phyloP scores from a whole-genome alignment of 2,329 filamentous ascomycete genomes.

The Trichoderma afroharzianum region DNA sequence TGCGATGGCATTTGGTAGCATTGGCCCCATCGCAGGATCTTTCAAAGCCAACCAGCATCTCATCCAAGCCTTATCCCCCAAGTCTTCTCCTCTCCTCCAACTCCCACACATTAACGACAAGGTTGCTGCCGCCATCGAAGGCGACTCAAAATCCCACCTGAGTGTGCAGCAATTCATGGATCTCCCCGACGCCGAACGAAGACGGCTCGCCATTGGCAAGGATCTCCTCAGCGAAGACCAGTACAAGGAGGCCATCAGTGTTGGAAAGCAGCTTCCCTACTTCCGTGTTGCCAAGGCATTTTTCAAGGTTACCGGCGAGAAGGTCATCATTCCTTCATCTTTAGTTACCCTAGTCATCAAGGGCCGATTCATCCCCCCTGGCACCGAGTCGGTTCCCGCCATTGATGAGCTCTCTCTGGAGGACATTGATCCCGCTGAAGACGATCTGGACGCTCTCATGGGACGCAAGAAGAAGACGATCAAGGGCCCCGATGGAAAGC shows the following conservation, averaged over 20 bases:
- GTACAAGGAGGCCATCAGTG: slow-evolving; percentile 69
- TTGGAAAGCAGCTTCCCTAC: slow-evolving; percentile 80
- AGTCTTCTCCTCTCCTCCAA: slow-evolving; percentile 83
- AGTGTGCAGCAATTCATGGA: slow-evolving; percentile 87
- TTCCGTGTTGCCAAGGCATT: slow-evolving; percentile 87
- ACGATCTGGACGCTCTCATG: slow-evolving; percentile 80
- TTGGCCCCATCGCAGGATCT: slow-evolving; percentile 74
- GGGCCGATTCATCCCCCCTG: slow-evolving; percentile 87
- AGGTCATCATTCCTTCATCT: slow-evolving; percentile 84
- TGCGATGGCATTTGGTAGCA: slow-evolving; percentile 80
- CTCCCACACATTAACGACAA: slow-evolving; percentile 78
- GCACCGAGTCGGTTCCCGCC: slow-evolving; percentile 68
- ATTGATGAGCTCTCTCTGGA: slow-evolving; percentile 78
- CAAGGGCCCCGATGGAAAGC: slow-evolving; percentile 59
- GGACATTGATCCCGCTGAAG: slow-evolving; percentile 89
- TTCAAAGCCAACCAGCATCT: slow-evolving; percentile 81
- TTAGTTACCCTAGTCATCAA: slow-evolving; percentile 94
- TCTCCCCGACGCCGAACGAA: slow-evolving; percentile 70
- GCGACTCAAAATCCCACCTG: slow-evolving; percentile 69
- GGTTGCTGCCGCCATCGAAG: slow-evolving; percentile 65
- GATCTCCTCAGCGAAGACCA: slow-evolving; percentile 70
- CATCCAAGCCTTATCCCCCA: slow-evolving; percentile 83
- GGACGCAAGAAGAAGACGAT: slow-evolving; percentile 68
- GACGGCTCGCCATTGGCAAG: slow-evolving; percentile 65
- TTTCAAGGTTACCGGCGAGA: slow-evolving; percentile 97